A percentile compares a stretch with the other conserved stretches of the same genome.
phyloP scores from a whole-genome alignment of 495 filamentous ascomycete genomes.

The Aspergillus bridgeri region DNA sequence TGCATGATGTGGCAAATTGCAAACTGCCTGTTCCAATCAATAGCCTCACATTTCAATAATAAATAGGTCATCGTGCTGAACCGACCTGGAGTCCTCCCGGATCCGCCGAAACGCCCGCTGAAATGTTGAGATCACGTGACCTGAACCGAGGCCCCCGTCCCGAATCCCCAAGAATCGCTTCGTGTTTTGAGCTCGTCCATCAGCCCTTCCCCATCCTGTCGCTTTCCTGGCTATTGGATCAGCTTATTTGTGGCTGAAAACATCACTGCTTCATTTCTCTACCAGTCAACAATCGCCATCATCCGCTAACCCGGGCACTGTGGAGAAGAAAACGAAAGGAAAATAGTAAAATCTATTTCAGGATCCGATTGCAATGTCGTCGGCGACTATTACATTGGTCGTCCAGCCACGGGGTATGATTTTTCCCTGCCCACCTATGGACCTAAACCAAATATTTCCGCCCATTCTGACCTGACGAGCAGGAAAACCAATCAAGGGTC shows the following conservation, averaged over 20 bases:
- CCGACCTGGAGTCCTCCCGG: no score
- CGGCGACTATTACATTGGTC: constrained; percentile 31
- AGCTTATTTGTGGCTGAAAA: not conserved
- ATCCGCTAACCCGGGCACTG: no score
- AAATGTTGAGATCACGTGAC: constrained; percentile 8
- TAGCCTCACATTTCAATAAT: not conserved
- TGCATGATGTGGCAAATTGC: not conserved
- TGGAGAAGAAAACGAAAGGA: not conserved
- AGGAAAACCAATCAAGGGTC: constrained; percentile 65
- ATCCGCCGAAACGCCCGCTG: not conserved
- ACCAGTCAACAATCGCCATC: no score
- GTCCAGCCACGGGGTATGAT: constrained; percentile 42
- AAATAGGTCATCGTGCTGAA: no score
- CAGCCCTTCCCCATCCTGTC: not conserved
- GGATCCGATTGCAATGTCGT: constrained; percentile 23
- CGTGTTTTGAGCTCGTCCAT: not conserved
- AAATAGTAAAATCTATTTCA: not conserved
- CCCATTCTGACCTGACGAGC: not conserved
- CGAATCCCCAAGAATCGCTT: not conserved
- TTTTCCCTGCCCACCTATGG: no score
- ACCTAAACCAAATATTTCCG: not conserved
- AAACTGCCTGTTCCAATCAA: not conserved
- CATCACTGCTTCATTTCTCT: not conserved
- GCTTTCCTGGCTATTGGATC: not conserved
- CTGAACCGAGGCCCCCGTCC: constrained; percentile 3